Evolutionary conservation across 2,329 filamentous ascomycete species (phyloP).

Genomic region (Sarocladiaceae sp.): DNA sequence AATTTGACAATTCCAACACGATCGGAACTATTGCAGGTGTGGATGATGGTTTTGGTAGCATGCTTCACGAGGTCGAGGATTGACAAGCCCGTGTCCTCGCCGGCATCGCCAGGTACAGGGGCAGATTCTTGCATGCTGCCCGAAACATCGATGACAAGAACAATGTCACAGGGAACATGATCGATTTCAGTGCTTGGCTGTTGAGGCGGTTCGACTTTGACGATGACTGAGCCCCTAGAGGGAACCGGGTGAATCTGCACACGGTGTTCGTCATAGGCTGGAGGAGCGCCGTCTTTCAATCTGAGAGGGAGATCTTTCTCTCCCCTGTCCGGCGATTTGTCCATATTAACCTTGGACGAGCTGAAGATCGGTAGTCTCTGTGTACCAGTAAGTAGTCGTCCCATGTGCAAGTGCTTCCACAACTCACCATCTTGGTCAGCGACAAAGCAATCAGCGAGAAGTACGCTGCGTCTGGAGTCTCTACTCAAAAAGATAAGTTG

Average conservation of each 20-base stretch:
- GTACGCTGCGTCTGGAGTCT: no score
- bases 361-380: not conserved
- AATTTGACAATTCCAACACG: conserved; percentile 54
- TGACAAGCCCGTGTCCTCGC: conserved; percentile 45
- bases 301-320: conserved; percentile 8
- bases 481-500: not conserved
- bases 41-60: conserved; percentile 50
- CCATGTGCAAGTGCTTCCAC: no score
- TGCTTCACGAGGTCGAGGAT: conserved; percentile 56
- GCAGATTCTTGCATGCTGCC: conserved; percentile 46
- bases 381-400: not conserved
- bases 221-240: conserved; percentile 32
- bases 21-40: conserved; percentile 48
- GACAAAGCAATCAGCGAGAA: not conserved
- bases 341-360: not conserved
- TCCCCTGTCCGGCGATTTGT: not conserved
- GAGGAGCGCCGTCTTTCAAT: conserved; percentile 11
- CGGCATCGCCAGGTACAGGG: conserved; percentile 41
- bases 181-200: conserved; percentile 21
- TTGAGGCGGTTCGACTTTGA: conserved; percentile 40
- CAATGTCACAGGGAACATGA: conserved; percentile 52
- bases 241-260: conserved; percentile 35
- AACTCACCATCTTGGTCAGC: no score
- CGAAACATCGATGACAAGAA: conserved; percentile 56
- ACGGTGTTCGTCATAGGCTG: conserved; percentile 5